Conservation (phyloP, 352 stramenopile genomes). For the Phytophthora chlamydospora region DNA sequence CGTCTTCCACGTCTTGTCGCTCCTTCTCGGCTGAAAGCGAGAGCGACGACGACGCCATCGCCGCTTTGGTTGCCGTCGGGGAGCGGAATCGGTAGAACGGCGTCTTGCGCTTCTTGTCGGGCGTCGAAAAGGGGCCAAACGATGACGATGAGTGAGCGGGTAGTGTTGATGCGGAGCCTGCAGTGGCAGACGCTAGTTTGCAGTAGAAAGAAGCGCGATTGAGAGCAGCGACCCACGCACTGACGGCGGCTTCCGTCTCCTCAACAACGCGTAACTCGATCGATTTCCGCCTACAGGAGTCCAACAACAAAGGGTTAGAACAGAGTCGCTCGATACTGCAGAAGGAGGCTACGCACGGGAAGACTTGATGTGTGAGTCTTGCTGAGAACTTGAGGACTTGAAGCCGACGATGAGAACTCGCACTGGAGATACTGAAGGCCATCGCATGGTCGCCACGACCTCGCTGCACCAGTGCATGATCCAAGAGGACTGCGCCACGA, state of each 20-base stretch:
- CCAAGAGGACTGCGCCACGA: constrained; percentile 69
- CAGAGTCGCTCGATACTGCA: background rate
- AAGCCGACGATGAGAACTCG: constrained; percentile 54
- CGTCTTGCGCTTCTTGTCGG: constrained; percentile 37
- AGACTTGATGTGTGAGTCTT: constrained; percentile 71
- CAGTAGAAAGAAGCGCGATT: constrained; percentile 79
- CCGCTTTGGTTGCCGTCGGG: constrained; percentile 38
- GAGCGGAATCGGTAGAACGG: constrained; percentile 72
- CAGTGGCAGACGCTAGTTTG: constrained; percentile 46
- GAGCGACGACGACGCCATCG: constrained; percentile 39
- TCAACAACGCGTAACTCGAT: constrained; percentile 67
- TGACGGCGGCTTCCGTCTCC: constrained; percentile 58
- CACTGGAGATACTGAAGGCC: constrained; percentile 76
- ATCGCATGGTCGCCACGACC: constrained; percentile 67
- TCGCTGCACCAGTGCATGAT: constrained; percentile 70
- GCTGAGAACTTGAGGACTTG: constrained; percentile 77
- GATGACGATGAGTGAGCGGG: constrained; percentile 47
- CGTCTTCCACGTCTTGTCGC: constrained; percentile 29
- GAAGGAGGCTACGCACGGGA: constrained; percentile 42
- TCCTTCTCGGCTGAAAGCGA: constrained; percentile 30
- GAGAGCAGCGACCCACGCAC: constrained; percentile 64
- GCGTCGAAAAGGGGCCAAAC: constrained; percentile 38
- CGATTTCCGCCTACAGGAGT: constrained; percentile 49
- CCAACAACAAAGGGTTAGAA: constrained; percentile 3
- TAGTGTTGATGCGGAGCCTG: constrained; percentile 26